Evolutionary conservation across 148 eudicot genomes (phyloP).

Genomic region (Rhododendron simsii): DNA sequence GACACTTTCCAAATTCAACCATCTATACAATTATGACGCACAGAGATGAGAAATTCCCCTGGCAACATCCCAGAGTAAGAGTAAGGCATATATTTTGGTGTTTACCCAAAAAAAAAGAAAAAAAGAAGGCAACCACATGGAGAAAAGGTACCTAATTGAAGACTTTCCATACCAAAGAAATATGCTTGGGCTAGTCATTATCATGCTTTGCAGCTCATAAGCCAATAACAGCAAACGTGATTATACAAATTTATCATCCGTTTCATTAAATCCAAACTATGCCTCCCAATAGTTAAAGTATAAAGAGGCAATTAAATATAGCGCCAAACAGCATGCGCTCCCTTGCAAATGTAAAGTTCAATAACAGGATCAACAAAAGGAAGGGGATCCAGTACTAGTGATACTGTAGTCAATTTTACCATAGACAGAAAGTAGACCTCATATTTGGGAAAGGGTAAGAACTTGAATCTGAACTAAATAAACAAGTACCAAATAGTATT

Average conservation of each 20-base stretch:
- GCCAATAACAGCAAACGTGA: background rate
- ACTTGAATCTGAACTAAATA: too few species aligned
- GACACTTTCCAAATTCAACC: background rate
- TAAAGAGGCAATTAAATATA: too few species aligned
- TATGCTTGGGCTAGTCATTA: background rate
- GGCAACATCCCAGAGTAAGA: background rate
- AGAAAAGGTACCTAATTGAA: background rate
- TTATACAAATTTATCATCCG: slow-evolving; percentile 4
- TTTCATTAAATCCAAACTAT: background rate
- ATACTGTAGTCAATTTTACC: background rate
- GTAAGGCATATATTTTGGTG: background rate
- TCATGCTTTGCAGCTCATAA: slow-evolving; percentile 8
- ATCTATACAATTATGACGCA: background rate
- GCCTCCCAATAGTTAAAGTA: background rate
- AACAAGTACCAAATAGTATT: too few species aligned
- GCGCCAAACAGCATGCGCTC: background rate
- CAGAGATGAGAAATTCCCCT: background rate
- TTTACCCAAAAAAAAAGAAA: background rate
- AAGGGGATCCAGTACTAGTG: background rate
- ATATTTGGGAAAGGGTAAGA: background rate
- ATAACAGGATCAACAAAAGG: slow-evolving; percentile 5
- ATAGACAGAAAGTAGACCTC: background rate
- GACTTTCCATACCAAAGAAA: background rate
- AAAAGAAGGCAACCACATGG: background rate
- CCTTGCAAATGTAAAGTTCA: background rate